Base-by-base conservation (phyloP, 495 filamentous ascomycete genomes). In the Penicillium fimorum region DNA sequence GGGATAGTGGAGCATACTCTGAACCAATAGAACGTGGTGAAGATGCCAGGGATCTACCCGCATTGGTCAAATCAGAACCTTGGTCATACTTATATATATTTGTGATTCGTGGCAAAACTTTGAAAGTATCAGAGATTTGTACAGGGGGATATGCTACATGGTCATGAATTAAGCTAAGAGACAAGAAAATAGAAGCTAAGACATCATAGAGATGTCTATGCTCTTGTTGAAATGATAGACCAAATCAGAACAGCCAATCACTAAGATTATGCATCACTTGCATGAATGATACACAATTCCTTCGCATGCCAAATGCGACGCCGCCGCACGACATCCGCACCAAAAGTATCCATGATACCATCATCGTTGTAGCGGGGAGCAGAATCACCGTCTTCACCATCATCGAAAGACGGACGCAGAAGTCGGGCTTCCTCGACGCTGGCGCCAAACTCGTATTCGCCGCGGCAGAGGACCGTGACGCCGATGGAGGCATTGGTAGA, bases 381-480 rank as follows among this genome's bases (percentile, higher is more conserved):
- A 25, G 57, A 53, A 27, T 65, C 58, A 38, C 45, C 46, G 32
- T 52, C 58, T 30, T 57, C 50, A 25, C 57, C 61, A 15, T 48
- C 20, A 8, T 41, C 51, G 15, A 62, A 55, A 37, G 52, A 54
- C 24, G 44, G 57, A 47, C 59, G 67, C 57, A 64, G 57, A 38
- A 79, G 70, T 61, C 65, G 77, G 2, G 89, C 82, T 76, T 96
- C 92, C 71, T 97, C 92, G 1, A 96, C 83, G 13, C 80, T 87
- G 2, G 87, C 92, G 24, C 81, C 82, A 48, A 96, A 79, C 68
- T 96, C 91, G 65, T 91, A 96, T 54, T 88, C 85, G 7, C 92
- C 92, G 42, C 84, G 78, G 51, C 88, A 89, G 32, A 96, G 80
- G 13, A 85, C 82, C 35, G 86, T 87, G 24, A 91, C 77, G 0